Base-by-base conservation (phyloP, 2,329 filamentous ascomycete species). In the Cladosporium halotolerans region DNA sequence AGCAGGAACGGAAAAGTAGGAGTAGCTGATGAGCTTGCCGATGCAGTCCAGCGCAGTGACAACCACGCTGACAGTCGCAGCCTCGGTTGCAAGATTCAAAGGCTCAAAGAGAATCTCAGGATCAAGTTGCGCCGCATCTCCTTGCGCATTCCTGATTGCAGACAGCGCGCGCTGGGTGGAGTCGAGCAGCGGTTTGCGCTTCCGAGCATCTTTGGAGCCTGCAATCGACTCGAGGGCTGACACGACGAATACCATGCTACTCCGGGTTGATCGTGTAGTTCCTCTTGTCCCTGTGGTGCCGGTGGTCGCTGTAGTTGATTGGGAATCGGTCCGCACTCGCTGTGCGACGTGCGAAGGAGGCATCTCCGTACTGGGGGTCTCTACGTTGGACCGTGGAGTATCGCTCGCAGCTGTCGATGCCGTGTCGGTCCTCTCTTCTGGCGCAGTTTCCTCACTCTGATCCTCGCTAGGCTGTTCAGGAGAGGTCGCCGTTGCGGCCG, bases 21-120 rank as follows among this genome's bases (percentile, higher is more conserved):
- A 96, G 71, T 96, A 99, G 65, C 92, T 96, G 68, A 97, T 97
- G 58, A 99, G 84, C 76, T 99, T 99, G 65, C 95, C 93, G 64
- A 99, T 96, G 73, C 92, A 97, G 73, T 99, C 93, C 66, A 99
- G 82, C 6, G 93, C 91, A 36, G 88, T 88, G 18, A 90, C 95
- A 56, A 90, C 88, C 44, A 99, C 79, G 55, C 89, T 83, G 50
- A 92, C 85, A 64, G 89, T 96, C 63, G 85, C 82, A 9, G 89
- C 86, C 68, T 90, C 89, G 34, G 91, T 92, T 45, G 95, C 93
- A 40, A 97, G 80, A 67, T 95, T 88, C 32, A 99, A 74, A 11
- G 93, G 93, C 60, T 86, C 84, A 67, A 99, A 99, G 62, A 99
- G 84, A 53, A 95, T 76, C 69, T 97, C 90, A 33, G 95, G 91